Percentiles rank a stretch among this genome's conserved stretches.
Evolutionary conservation across 257 asterid genomes (phyloP).

Genomic region (Nicotiana obtusifolia): DNA sequence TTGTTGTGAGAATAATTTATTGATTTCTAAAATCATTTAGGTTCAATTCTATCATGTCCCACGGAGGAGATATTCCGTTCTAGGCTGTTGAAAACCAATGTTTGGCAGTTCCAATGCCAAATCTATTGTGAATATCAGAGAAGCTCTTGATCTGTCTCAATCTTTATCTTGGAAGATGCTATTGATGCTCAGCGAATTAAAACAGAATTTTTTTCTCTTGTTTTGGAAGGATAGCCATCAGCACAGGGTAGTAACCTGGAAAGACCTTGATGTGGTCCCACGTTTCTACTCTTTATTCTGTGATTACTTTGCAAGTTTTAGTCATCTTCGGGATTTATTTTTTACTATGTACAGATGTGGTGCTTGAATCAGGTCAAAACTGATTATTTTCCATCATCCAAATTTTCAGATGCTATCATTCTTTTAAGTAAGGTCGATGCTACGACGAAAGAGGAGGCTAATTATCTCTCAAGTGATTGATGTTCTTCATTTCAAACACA

Average conservation of each 20-base stretch:
- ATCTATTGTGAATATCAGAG: slow-evolving; percentile 39
- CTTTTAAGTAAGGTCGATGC: slow-evolving; percentile 57
- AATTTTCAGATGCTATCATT: slow-evolving; percentile 48
- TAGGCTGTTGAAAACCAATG: slow-evolving; percentile 53
- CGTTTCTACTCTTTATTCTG: background rate
- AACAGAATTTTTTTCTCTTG: slow-evolving; percentile 43
- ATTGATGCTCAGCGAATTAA: slow-evolving; percentile 59
- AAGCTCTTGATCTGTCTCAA: slow-evolving; percentile 59
- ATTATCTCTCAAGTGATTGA: slow-evolving; percentile 51
- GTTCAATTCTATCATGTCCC: slow-evolving; percentile 73
- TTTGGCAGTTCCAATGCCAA: slow-evolving; percentile 37
- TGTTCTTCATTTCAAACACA: slow-evolving; percentile 60
- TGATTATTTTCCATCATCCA: background rate
- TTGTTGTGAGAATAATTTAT: background rate
- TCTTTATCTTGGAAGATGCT: slow-evolving; percentile 62
- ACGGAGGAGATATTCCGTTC: slow-evolving; percentile 80
- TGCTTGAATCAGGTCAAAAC: background rate
- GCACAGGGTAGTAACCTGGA: slow-evolving; percentile 54
- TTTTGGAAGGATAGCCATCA: slow-evolving; percentile 50
- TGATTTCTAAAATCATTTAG: slow-evolving; percentile 23
- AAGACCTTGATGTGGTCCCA: slow-evolving; percentile 17
- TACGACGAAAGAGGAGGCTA: slow-evolving; percentile 64
- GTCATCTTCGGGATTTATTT: background rate
- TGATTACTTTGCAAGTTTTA: background rate
- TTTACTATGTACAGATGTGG: background rate